A percentile compares a stretch with the other conserved stretches of the same genome.
These are phyloP conservation scores for Tagetes patula DNA, from an alignment of 129 eudicot species.

Conservation along the genomic window DNA sequence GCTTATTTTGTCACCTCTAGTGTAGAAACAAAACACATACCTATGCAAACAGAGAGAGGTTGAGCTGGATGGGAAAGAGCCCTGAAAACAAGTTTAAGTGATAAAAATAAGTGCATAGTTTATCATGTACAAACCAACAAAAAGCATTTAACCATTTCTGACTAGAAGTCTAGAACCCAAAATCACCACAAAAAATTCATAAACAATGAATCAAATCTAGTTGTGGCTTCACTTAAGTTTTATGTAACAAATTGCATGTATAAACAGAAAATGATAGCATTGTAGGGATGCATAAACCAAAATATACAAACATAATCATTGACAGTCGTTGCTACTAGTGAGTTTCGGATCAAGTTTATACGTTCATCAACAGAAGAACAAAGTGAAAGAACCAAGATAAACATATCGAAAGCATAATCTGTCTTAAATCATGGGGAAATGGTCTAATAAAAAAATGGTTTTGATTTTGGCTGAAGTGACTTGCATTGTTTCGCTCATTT, in stretches of 20 bases:
- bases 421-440: conserved; percentile 2
- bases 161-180: neutral
- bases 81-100: conserved; percentile 37
- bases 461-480: too few relatives aligned
- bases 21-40: conserved; percentile 31
- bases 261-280: neutral
- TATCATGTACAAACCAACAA: conserved; percentile 7
- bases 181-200: neutral
- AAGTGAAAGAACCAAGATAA: neutral
- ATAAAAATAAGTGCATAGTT: conserved; percentile 7
- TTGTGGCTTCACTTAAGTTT: neutral
- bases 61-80: conserved; percentile 31
- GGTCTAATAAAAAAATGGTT: neutral
- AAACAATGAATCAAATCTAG: neutral
- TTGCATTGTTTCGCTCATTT: too few relatives aligned
- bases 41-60: conserved; percentile 42
- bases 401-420: neutral
- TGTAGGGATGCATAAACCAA: conserved; percentile 4
- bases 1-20: conserved; percentile 3
- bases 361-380: conserved; percentile 1
- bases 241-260: neutral
- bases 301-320: neutral
- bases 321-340: neutral
- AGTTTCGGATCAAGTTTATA: conserved; percentile 10
- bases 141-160: neutral